These are phyloP conservation scores for Curvularia spicifera DNA, from an alignment of 2,329 filamentous ascomycete genomes.

Conservation along the genomic window DNA sequence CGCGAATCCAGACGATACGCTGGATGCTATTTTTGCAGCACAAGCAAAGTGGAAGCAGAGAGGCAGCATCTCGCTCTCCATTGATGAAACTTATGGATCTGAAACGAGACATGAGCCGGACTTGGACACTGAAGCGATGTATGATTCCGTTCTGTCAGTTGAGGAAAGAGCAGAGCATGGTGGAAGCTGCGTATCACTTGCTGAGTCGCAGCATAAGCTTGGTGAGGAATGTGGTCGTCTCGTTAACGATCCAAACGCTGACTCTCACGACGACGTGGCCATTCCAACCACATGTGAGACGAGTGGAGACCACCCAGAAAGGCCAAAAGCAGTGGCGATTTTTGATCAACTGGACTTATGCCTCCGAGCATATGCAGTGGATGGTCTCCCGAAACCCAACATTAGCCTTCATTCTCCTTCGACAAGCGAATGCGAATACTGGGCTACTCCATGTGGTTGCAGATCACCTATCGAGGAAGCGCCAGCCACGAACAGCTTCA, in stretches of 20 bases:
- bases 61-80: not conserved
- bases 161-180: not conserved
- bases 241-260: not conserved
- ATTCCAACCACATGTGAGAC: not conserved
- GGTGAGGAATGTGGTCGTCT: not conserved
- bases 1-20: not conserved
- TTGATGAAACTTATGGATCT: not conserved
- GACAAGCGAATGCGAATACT: not conserved
- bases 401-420: not conserved
- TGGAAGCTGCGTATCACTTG: not conserved
- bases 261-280: not conserved
- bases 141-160: not conserved
- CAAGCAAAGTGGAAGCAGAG: not conserved
- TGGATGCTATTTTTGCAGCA: not conserved
- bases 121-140: not conserved
- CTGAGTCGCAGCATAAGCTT: not conserved
- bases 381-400: not conserved
- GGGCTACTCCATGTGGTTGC: not conserved
- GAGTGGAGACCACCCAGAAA: not conserved
- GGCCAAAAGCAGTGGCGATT: not conserved
- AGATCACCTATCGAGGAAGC: not conserved
- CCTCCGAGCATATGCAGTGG: not conserved
- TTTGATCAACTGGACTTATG: not conserved
- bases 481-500: not conserved
- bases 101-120: slow-evolving; percentile 8